Base-by-base conservation (phyloP, 2,329 filamentous ascomycete genomes). In the Fusarium caatingaense region DNA sequence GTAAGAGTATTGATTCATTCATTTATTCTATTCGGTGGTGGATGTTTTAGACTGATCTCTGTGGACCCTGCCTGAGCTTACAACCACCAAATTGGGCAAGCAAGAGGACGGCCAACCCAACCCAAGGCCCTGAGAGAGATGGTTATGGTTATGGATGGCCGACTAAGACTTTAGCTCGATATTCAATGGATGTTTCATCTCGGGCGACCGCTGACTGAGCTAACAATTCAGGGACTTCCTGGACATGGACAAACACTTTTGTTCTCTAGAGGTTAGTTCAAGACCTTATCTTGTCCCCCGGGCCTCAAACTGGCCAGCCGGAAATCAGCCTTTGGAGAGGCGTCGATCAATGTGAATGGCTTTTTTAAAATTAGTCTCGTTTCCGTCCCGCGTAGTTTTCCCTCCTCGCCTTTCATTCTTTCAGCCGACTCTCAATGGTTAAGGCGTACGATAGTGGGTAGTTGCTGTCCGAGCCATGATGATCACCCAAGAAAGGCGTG, bases 381-480 rank as follows among this genome's bases (percentile, higher is more conserved):
- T 67, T 56, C 55, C 45, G 49, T 62, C 56, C 55, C 48, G 45
- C 45, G 51, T 70, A 66, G 71, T 72, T 60, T 72, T n/a, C 6
- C 61, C 51, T 44, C 45, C 18, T 9, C 27, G 50, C 44, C 21
- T 66, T 53, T 63, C 54, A 28, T 49, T 55, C 44, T 65, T 37
- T 42, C 44, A 56, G 27, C 53, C 32, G 18, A 13, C 34, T 28
- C 23, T 21, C 28, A 20, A 53, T n/a, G 23, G n/a, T 23, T 41
- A 53, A 41, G 34, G 34, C 34, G 34, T 53, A n/a, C 18, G 34
- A 37, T 37, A 23, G 49, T 53, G 49, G 32, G 49, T 25, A 37
- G 30, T 42, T 41, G 60, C 44, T 44, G 16, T 47, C 61, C 70
- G 60, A 69, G 61, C 57, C 56, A 51, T 48, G 69, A 37, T 56